Evolutionary conservation across 345 rosid genomes (phyloP).

Genomic region (Eutrema japonicum): DNA sequence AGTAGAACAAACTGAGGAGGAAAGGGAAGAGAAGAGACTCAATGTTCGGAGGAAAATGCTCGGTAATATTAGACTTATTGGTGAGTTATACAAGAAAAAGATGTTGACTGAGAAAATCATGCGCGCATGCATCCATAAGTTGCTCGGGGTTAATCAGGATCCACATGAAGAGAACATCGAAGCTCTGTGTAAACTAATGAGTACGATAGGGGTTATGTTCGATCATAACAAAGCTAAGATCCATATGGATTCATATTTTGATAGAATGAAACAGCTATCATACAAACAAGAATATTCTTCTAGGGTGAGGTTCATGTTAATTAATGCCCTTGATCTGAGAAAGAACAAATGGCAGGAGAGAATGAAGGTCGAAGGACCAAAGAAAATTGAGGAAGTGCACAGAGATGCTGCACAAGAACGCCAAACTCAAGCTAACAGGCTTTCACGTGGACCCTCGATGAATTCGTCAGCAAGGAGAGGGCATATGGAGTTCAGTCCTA

Average conservation of each 20-base stretch:
- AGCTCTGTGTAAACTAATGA: slow-evolving; percentile 91
- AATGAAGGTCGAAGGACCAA: slow-evolving; percentile 99
- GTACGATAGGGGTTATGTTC: slow-evolving; percentile 89
- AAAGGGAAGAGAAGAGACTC: slow-evolving; percentile 86
- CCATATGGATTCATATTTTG: slow-evolving; percentile 81
- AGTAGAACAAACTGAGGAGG: slow-evolving; percentile 68
- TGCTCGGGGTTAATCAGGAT: slow-evolving; percentile 73
- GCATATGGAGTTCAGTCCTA: slow-evolving; percentile 72
- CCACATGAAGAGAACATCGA: slow-evolving; percentile 96
- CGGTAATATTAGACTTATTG: slow-evolving; percentile 95
- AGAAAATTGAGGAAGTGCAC: slow-evolving; percentile 97
- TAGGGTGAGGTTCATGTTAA: slow-evolving; percentile 92
- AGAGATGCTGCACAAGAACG: slow-evolving; percentile 99
- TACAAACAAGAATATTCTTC: slow-evolving; percentile 73
- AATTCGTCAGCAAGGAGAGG: slow-evolving; percentile 66
- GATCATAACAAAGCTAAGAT: slow-evolving; percentile 74
- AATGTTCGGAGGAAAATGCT: slow-evolving; percentile 90
- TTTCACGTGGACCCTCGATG: slow-evolving; percentile 66
- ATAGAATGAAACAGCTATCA: slow-evolving; percentile 66
- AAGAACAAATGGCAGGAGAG: slow-evolving; percentile 97
- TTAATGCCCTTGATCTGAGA: slow-evolving; percentile 85
- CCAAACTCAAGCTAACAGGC: slow-evolving; percentile 73
- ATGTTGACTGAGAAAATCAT: slow-evolving; percentile 96
- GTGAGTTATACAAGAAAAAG: slow-evolving; percentile 89
- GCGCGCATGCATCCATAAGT: slow-evolving; percentile 81